phyloP scores from a whole-genome alignment of 2,329 filamentous ascomycete genomes.

The Nigrograna mackinnonii region DNA sequence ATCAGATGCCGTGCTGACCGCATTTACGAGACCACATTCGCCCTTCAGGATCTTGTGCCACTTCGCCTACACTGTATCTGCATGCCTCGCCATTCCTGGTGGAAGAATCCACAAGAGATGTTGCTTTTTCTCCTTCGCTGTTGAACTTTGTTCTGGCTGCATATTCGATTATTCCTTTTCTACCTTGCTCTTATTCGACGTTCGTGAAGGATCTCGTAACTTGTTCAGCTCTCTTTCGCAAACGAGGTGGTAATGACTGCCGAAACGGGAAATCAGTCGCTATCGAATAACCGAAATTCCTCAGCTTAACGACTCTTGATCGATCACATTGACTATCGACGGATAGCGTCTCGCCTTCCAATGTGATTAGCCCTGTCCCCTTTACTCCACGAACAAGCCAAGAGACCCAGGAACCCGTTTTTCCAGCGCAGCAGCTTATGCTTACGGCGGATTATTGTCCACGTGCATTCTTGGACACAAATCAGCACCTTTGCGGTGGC shows the following conservation, averaged over 20 bases:
- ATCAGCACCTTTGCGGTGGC: conserved; percentile 8
- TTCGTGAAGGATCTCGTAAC: conserved; percentile 11
- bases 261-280: conserved; percentile 16
- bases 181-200: conserved; percentile 2
- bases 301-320: not conserved
- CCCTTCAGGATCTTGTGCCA: conserved; percentile 9
- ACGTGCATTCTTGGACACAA: conserved; percentile 18
- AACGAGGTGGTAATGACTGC: conserved; percentile 3
- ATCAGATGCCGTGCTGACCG: conserved; percentile 6
- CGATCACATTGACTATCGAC: not conserved
- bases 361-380: no score
- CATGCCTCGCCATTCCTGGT: conserved; percentile 9
- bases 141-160: not conserved
- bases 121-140: conserved; percentile 15
- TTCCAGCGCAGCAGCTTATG: conserved; percentile 14
- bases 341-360: not conserved
- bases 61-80: conserved; percentile 8
- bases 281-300: not conserved
- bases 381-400: no score
- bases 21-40: conserved; percentile 9
- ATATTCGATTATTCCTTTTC: conserved; percentile 3
- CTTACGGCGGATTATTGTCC: conserved; percentile 30
- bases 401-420: conserved; percentile 20
- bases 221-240: conserved; percentile 10
- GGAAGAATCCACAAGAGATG: not conserved